Evolutionary conservation across 768 basidiomycete genomes (phyloP), one percentile per base, ranked within the genome.

Genomic region (Pleurotus platypus): DNA sequence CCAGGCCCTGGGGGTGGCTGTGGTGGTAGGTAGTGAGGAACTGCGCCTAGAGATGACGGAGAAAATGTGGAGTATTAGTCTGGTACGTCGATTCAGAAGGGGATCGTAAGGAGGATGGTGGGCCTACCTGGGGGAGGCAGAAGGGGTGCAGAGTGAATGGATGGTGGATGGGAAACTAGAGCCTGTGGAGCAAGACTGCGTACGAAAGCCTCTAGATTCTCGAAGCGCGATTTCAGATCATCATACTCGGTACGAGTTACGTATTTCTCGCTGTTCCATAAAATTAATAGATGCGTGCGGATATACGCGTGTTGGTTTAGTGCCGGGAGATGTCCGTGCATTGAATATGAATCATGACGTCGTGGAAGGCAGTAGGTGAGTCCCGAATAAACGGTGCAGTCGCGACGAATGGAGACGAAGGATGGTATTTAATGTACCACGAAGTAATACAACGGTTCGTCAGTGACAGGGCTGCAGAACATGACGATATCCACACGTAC

Each of bases 181-280:
- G 12, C n/a, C 39, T 42, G 42, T 20, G 69, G 37, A 6, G 61
- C 61, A 37, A 66, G 57, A 15, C 70, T 69, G n/a, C 73, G 55
- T 63, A 84, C 54, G 66, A 82, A 77, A 6, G 75, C 69, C 64
- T 85, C 84, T 20, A 93, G 79, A 46, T 79, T 74, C 30, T 84
- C 82, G 63, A 90, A 72, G 51, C 86, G 83, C 16, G 76, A 69
- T 65, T 83, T 87, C 63, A 93, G 81, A 43, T 87, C 85, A 48
- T 92, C 89, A 65, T 87, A 88, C 63, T 92, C 91, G 26, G 80
- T 73, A 18, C 89, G 80, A 38, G 85, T 86, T 57, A 91, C 89
- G 68, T 90, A 90, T 71, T 90, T 92, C 70, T 92, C 90, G 60
- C 87, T 88, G 54, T 35, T 22, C 37, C 51, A 47, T 9, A 42